Evolutionary conservation across 495 filamentous ascomycete genomes (phyloP), one percentile per base, ranked within the genome.

Genomic region (Alectoria sarmentosa): DNA sequence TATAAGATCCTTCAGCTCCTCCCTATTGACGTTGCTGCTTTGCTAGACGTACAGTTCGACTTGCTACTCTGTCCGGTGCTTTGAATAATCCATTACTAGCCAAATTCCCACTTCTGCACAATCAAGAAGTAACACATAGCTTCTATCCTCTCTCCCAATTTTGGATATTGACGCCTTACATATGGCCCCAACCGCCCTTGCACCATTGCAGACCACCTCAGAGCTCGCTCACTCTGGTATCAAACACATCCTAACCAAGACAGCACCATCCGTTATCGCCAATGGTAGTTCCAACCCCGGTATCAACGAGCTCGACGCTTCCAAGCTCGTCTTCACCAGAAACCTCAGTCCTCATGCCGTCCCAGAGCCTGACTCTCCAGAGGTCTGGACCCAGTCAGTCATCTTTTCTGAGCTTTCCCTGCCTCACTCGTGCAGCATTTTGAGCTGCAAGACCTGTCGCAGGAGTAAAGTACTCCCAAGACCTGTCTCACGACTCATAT

Each of bases 311-410:
- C 83, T 96, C 44, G 86, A 96, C 72, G 85, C 84, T 71, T 92
- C 90, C 54, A 85, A 83, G 65, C 80, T 93, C 73, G 86, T 76
- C 63, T 82, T 87, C 75, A 88, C 83, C 66, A 79, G 82, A 65
- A 89, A 88, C 61, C 83, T 81, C 61, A 78, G 79, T 28, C 85
- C 87, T 0, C 87, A 87, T 65, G 69, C 84, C 54, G 88, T 95
- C 48, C 92, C 90, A 59, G 72, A 79, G 39, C 82, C 82, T 42
- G 83, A 79, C 52, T 83, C 80, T 14, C 75, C 77, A 1, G 80
- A 83, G 69, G 75, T 80, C 61, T 59, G 75, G 70, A 75, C 76
- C 67, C 74, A 78, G 63, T 78, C 65, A 60, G 34, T 67, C n/a
- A n/a, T n/a, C n/a, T n/a, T n/a, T n/a, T n/a, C n/a, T n/a, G n/a